These are phyloP conservation scores for Pythium rishiriense DNA, from an alignment of 352 stramenopile species.

Conservation along the genomic window DNA sequence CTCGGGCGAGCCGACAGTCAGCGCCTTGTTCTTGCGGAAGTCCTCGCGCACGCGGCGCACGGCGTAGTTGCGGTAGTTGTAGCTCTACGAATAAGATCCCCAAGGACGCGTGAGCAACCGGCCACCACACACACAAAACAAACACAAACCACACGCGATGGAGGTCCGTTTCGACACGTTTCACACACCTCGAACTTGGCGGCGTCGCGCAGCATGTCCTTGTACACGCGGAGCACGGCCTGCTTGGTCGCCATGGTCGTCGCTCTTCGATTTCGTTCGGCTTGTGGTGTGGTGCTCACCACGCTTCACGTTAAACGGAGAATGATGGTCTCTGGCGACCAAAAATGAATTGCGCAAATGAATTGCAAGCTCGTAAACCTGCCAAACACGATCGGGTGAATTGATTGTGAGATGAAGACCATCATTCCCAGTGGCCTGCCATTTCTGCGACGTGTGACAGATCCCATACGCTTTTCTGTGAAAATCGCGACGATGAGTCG, in stretches of 20 bases:
- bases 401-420: neutral
- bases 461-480: neutral
- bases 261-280: slow-evolving; percentile 7
- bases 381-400: neutral
- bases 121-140: too few relatives aligned
- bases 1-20: slow-evolving; percentile 44
- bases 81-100: slow-evolving; percentile 39
- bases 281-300: neutral
- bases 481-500: neutral
- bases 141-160: too few relatives aligned
- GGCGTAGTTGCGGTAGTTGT: slow-evolving; percentile 77
- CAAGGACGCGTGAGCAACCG: slow-evolving; percentile 10
- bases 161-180: slow-evolving; percentile 1
- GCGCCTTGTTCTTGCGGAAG: slow-evolving; percentile 66
- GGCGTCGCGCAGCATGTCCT: slow-evolving; percentile 32
- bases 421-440: neutral
- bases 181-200: slow-evolving; percentile 21
- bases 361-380: slow-evolving; percentile 8
- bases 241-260: slow-evolving; percentile 29
- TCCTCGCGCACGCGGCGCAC: slow-evolving; percentile 66
- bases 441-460: slow-evolving; percentile 8
- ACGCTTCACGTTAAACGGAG: slow-evolving; percentile 1
- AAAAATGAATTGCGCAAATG: slow-evolving; percentile 27
- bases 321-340: slow-evolving; percentile 4
- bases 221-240: slow-evolving; percentile 27